Evolutionary conservation across 352 stramenopile species (phyloP).

Genomic region (Phytopythium boreale): DNA sequence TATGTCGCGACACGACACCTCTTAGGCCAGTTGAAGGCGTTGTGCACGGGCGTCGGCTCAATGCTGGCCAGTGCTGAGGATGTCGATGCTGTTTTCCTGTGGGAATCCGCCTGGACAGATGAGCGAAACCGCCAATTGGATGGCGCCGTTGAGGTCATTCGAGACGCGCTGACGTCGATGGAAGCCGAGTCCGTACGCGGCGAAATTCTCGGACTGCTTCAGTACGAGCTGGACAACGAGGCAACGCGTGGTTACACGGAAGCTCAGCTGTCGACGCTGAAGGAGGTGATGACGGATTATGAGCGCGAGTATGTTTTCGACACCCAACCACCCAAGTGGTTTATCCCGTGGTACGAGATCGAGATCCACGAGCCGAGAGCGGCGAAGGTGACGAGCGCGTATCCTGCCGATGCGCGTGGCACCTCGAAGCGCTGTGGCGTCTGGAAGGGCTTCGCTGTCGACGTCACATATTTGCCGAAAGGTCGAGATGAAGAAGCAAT

Average conservation of each 20-base stretch:
- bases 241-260: not conserved
- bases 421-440: not conserved
- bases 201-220: not conserved
- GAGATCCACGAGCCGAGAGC: not conserved
- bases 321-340: not conserved
- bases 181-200: not conserved
- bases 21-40: not conserved
- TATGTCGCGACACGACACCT: not conserved
- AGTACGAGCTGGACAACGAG: constrained; percentile 1
- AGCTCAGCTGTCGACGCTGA: not conserved
- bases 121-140: not conserved
- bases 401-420: not conserved
- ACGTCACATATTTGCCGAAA: not conserved
- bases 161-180: not conserved
- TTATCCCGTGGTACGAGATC: constrained; percentile 7
- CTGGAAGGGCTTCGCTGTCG: not conserved
- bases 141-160: not conserved
- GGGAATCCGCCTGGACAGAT: not conserved
- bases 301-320: not conserved
- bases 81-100: not conserved
- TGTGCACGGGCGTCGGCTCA: not conserved
- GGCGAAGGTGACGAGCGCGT: not conserved
- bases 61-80: not conserved
- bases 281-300: not conserved
- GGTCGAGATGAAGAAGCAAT: not conserved